Conservation (phyloP, 1,284 basidiomycete species). For the Apiotrichum gracile region DNA sequence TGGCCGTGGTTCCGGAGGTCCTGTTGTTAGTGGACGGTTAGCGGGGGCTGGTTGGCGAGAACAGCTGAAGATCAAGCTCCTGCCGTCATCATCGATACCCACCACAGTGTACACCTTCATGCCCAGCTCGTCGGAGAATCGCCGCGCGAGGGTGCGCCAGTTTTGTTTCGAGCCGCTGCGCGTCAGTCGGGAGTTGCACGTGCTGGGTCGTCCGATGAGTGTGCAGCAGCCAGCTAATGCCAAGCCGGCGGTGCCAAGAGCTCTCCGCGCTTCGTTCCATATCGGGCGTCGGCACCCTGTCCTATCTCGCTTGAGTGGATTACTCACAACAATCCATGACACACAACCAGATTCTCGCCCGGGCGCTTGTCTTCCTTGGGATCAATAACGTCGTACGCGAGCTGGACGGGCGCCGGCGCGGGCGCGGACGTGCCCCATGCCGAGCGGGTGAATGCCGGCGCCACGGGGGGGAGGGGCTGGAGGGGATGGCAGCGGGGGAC, state of each 20-base stretch:
- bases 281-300: too few species aligned
- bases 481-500: background rate
- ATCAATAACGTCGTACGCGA: slow-evolving; percentile 35
- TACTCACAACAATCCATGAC: slow-evolving; percentile 50
- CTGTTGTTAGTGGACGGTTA: slow-evolving; percentile 22
- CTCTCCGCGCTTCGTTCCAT: too few species aligned
- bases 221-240: too few species aligned
- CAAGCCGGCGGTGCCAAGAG: too few species aligned
- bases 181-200: background rate
- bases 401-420: slow-evolving; percentile 24
- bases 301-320: too few species aligned
- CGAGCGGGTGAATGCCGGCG: background rate
- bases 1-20: slow-evolving; percentile 55
- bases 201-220: too few species aligned
- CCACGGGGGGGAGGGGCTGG: background rate
- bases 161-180: slow-evolving; percentile 54
- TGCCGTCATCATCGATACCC: slow-evolving; percentile 16
- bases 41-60: background rate
- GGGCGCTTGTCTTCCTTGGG: slow-evolving; percentile 5
- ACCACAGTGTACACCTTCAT: slow-evolving; percentile 52
- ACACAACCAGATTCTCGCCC: slow-evolving; percentile 48
- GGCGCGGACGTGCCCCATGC: background rate
- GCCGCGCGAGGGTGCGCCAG: slow-evolving; percentile 52
- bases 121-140: slow-evolving; percentile 48
- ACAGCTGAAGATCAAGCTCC: background rate